Evolutionary conservation across 148 eudicot species (phyloP).

Genomic region (Rhododendron mucronatum): DNA sequence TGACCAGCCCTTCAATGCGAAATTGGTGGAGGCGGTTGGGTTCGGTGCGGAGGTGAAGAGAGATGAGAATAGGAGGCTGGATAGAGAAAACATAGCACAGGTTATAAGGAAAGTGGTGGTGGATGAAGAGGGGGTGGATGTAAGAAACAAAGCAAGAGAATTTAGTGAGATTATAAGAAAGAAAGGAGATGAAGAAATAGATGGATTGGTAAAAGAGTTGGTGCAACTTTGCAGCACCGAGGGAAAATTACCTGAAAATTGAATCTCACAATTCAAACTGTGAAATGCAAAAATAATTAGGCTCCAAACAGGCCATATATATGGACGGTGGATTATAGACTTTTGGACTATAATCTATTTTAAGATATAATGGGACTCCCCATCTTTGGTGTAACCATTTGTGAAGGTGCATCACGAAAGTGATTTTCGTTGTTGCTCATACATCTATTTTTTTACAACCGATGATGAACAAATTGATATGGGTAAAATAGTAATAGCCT

Average conservation of each 20-base stretch:
- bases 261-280: not conserved
- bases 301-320: no score
- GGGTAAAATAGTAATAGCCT: no score
- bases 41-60: constrained; percentile 18
- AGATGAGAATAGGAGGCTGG: constrained; percentile 10
- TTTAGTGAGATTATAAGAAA: not conserved
- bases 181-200: constrained; percentile 12
- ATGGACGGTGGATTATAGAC: no score
- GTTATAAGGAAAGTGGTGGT: constrained; percentile 16
- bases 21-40: constrained; percentile 18
- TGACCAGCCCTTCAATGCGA: constrained; percentile 28
- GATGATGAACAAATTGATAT: no score
- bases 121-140: constrained; percentile 6
- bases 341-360: no score
- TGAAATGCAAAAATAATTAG: no score
- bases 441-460: no score
- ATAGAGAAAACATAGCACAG: constrained; percentile 11
- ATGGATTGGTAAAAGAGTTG: not conserved
- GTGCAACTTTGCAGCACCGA: not conserved
- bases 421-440: no score
- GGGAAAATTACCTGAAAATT: not conserved
- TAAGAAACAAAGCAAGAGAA: constrained; percentile 17
- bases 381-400: no score
- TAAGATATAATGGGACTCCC: no score
- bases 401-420: no score